Evolutionary conservation across 2,329 filamentous ascomycete genomes (phyloP), one percentile per base, ranked within the genome.

Genomic region (Metarhizium robertsii): DNA sequence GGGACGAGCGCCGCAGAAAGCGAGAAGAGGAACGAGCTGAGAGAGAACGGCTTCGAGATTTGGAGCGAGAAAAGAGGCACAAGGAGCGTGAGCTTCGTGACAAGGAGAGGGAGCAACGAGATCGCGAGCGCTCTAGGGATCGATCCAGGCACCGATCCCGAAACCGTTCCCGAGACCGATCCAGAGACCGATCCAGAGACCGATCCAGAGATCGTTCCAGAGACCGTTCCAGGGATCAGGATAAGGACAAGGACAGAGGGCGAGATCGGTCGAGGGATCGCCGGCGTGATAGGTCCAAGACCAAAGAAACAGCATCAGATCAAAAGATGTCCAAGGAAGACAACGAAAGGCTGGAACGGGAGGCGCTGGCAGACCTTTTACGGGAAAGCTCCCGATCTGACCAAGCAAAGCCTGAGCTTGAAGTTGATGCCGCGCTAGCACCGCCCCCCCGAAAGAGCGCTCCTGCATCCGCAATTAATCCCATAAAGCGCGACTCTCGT

Each of bases 401-500:
- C 3, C 69, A 72, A 2, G 76, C 78, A 57, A 74, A 77, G 54
- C 77, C 75, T 7, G 81, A 83, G 61, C 63, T 81, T 49, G 81
- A 84, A 60, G 70, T 83, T 43, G 81, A 84, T 57, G 73, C 78
- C 52, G 75, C 77, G 14, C 69, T 84, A 30, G 77, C 75, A 2
- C 81, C 81, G 3, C 81, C 81, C 1, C 81, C 79, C 2, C 71
- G 74, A 66, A 73, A 78, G 71, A 50, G 76, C 65, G 70, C 67
- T 3, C 80, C 80, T 0, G 77, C 77, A 4, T 84, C 81, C 20
- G 81, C 81, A 34, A 84, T 84, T 56, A 76, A 81, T 55, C 81
- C 81, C 2, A 79, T 83, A 53, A 66, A 70, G 46, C 67, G 69
- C 52, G 75, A 78, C 16, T 57, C 66, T 6, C 77, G 72, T 59